Evolutionary conservation across 106 monocot genomes (phyloP).

Genomic region (Agapanthus africanus): DNA sequence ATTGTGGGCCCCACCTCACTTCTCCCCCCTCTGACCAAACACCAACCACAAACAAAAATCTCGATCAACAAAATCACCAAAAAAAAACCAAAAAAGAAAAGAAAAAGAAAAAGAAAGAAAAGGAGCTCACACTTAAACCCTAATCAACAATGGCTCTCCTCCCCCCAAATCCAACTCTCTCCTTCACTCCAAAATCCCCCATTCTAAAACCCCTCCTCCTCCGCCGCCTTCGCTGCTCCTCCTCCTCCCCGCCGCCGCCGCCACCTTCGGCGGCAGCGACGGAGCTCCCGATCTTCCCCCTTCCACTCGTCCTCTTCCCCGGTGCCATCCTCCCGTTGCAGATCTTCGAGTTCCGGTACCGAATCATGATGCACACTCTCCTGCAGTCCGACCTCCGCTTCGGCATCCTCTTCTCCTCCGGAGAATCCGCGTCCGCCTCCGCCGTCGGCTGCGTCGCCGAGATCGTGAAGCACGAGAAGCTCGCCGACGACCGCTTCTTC

Average conservation of each 20-base stretch:
- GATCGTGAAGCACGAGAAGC: constrained; percentile 86
- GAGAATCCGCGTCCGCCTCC: constrained; percentile 31
- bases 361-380: constrained; percentile 96
- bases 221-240: constrained; percentile 6
- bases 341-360: constrained; percentile 99
- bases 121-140: no score
- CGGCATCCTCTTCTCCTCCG: constrained; percentile 67
- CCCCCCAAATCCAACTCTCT: constrained; percentile 5
- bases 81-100: no score
- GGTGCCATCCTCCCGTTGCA: constrained; percentile 77
- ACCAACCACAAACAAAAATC: no score
- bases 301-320: constrained; percentile 91
- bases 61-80: no score
- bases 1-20: no score
- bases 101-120: no score
- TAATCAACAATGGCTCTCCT: no score
- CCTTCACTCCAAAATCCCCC: constrained; percentile 3
- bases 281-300: constrained; percentile 81
- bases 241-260: constrained; percentile 12
- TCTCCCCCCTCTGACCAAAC: no score
- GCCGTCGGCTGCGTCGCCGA: constrained; percentile 90
- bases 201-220: background rate
- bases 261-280: background rate
- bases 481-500: constrained; percentile 89
- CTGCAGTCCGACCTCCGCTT: constrained; percentile 82